phyloP scores from a whole-genome alignment of 2,329 filamentous ascomycete genomes.

The Penicillium sp. region DNA sequence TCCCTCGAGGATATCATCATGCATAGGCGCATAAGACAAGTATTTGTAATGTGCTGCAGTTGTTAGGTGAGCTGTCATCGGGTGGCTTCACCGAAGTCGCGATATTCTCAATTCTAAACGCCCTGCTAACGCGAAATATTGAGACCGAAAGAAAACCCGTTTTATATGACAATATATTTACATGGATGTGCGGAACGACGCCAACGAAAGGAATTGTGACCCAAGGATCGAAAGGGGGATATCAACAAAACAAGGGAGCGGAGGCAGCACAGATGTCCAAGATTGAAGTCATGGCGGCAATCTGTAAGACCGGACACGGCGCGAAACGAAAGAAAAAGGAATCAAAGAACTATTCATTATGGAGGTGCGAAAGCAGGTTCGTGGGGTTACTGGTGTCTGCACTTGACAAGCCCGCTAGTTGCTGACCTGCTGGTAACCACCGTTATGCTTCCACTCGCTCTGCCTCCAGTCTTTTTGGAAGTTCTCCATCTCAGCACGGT shows the following conservation, averaged over 20 bases:
- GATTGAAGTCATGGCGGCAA: neutral
- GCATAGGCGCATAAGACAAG: neutral
- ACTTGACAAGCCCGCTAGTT: conserved; percentile 7
- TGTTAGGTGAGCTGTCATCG: neutral
- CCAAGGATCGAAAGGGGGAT: conserved; percentile 4
- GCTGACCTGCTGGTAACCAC: conserved; percentile 24
- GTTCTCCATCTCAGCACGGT: conserved; percentile 34
- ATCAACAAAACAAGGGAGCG: conserved; percentile 4
- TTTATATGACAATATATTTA: conserved; percentile 4
- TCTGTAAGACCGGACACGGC: neutral
- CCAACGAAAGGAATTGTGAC: conserved; percentile 1
- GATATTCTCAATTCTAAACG: neutral
- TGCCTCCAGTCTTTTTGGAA: conserved; percentile 34
- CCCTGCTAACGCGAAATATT: neutral
- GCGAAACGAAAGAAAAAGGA: neutral
- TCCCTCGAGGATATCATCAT: neutral
- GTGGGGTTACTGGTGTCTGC: neutral
- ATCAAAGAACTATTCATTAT: conserved; percentile 2
- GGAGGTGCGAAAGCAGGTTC: conserved; percentile 6
- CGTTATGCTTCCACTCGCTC: conserved; percentile 26
- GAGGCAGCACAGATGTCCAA: neutral
- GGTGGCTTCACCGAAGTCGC: neutral
- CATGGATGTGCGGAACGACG: neutral
- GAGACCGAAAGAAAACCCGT: neutral
- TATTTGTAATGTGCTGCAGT: neutral